These are phyloP conservation scores for Chaetomiaceae sp. DNA, from an alignment of 2,329 filamentous ascomycete genomes.

Conservation along the genomic window DNA sequence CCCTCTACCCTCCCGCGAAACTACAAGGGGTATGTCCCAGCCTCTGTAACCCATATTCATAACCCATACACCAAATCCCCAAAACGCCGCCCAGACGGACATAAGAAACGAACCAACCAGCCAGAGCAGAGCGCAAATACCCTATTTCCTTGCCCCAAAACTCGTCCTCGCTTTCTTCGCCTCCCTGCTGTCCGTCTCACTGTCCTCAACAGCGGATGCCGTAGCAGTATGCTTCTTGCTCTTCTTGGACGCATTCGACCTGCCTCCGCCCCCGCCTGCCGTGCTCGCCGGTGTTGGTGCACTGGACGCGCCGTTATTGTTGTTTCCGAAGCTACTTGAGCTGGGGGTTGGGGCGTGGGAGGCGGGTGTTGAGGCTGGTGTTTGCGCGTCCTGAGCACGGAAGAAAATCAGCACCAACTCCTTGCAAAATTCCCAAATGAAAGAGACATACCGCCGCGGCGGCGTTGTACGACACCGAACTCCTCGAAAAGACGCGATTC, in stretches of 20 bases:
- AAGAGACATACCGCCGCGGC: constrained; percentile 26
- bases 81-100: neutral
- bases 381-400: constrained; percentile 38
- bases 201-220: constrained; percentile 41
- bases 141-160: constrained; percentile 52
- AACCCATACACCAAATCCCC: too few species aligned
- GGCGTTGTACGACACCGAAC: constrained; percentile 57
- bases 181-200: constrained; percentile 53
- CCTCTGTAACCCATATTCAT: too few species aligned
- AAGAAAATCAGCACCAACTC: neutral
- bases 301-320: constrained; percentile 42
- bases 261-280: constrained; percentile 35
- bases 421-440: neutral
- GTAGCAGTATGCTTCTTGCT: constrained; percentile 44
- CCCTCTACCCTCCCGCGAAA: neutral
- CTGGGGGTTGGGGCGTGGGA: constrained; percentile 48
- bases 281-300: constrained; percentile 54
- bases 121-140: constrained; percentile 25
- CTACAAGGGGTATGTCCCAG: neutral
- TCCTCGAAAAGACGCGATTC: constrained; percentile 68
- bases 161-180: constrained; percentile 55
- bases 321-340: constrained; percentile 46
- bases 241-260: constrained; percentile 41
- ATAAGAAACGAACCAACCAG: neutral
- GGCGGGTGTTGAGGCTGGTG: constrained; percentile 41